Conservation (phyloP, 495 filamentous ascomycete genomes). For the Neurospora sp. region DNA sequence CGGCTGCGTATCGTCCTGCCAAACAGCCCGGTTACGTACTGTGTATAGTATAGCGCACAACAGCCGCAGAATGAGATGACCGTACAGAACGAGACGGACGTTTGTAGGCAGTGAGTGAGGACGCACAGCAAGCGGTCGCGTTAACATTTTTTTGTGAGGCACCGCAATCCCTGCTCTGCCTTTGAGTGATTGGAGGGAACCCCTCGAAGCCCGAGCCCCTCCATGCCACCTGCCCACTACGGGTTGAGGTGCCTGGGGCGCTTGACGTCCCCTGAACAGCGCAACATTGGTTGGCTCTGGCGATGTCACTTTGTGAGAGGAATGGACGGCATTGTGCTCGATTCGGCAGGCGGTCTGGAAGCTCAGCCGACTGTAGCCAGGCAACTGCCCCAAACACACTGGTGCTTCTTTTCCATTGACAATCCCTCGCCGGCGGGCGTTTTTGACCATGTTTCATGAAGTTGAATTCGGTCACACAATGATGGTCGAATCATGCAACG, state of each 20-base stretch:
- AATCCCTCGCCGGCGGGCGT: no score
- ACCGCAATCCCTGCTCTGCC: constrained; percentile 1
- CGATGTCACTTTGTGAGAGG: neutral
- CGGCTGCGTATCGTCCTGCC: neutral
- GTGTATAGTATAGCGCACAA: constrained; percentile 11
- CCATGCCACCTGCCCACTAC: constrained; percentile 2
- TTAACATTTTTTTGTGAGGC: neutral
- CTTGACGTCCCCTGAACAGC: neutral
- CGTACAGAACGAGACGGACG: neutral
- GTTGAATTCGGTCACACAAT: neutral
- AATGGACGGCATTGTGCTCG: neutral
- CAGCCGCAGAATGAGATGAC: neutral
- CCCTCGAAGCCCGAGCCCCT: neutral
- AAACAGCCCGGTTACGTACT: constrained; percentile 1
- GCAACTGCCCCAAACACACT: neutral
- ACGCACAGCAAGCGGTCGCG: neutral
- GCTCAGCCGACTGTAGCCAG: neutral
- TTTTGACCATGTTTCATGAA: neutral
- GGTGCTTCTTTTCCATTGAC: neutral
- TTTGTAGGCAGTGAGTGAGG: neutral
- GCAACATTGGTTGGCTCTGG: neutral
- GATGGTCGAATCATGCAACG: neutral
- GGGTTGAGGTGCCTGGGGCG: neutral
- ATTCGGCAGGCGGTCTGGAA: constrained; percentile 10
- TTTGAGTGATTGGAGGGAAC: neutral